phyloP scores from a whole-genome alignment of 2,329 filamentous ascomycete genomes.

The Westerdykella sp. region DNA sequence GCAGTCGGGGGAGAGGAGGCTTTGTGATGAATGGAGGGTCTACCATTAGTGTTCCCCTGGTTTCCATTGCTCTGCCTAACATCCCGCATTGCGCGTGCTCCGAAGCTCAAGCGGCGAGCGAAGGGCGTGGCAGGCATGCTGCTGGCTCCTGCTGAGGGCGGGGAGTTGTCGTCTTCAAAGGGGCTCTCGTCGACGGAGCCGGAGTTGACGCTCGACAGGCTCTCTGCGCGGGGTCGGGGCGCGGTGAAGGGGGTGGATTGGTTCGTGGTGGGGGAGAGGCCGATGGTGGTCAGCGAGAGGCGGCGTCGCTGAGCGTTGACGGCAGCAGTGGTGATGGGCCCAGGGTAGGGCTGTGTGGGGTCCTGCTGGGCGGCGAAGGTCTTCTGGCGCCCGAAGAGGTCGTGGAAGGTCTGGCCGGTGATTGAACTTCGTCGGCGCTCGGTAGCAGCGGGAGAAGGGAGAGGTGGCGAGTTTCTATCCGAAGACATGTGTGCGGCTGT shows the following conservation, averaged over 20 bases:
- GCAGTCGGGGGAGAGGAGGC: constrained; percentile 48
- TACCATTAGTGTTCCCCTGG: constrained; percentile 57
- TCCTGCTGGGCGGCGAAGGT: constrained; percentile 29
- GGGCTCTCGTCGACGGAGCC: constrained; percentile 46
- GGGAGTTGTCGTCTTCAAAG: constrained; percentile 51
- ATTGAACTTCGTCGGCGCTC: constrained; percentile 43
- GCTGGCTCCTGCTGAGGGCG: constrained; percentile 47
- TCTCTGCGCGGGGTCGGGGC: constrained; percentile 41
- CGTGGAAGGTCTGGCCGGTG: constrained; percentile 45
- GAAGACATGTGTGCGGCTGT: constrained; percentile 26
- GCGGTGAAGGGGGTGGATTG: constrained; percentile 38
- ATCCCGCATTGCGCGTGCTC: constrained; percentile 69
- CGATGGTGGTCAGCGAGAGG: constrained; percentile 46
- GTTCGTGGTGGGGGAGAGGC: constrained; percentile 41
- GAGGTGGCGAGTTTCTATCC: constrained; percentile 37
- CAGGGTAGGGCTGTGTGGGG: constrained; percentile 31
- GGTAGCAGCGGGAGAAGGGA: constrained; percentile 31
- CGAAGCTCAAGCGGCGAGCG: constrained; percentile 81
- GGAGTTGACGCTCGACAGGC: constrained; percentile 44
- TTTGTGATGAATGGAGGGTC: constrained; percentile 46
- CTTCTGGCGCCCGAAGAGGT: constrained; percentile 40
- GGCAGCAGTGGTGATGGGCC: constrained; percentile 45
- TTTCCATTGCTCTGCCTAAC: constrained; percentile 51
- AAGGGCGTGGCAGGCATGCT: constrained; percentile 67
- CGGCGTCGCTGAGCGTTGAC: constrained; percentile 46